phyloP scores from a whole-genome alignment of 345 rosid genomes.

The Aurinia saxatilis region DNA sequence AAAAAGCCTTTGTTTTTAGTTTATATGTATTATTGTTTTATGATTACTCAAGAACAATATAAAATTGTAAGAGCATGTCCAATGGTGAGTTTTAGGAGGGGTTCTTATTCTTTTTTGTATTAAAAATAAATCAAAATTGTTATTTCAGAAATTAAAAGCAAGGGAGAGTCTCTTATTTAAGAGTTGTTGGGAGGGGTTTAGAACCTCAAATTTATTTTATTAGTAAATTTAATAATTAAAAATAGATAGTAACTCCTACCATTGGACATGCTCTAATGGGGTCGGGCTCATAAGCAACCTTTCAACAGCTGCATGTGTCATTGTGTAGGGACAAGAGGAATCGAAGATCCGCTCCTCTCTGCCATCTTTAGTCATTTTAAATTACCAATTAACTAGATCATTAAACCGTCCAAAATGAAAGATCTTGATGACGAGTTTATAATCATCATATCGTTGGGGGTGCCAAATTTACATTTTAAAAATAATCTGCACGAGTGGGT shows the following conservation, averaged over 20 bases:
- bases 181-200: too few relatives aligned
- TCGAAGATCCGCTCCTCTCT: slow-evolving; percentile 18
- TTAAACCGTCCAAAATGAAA: slow-evolving; percentile 6
- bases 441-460: neutral
- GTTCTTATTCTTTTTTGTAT: too few relatives aligned
- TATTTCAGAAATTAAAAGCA: too few relatives aligned
- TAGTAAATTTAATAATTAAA: too few relatives aligned
- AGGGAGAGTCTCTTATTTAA: too few relatives aligned
- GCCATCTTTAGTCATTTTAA: neutral
- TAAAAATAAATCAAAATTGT: too few relatives aligned
- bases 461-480: neutral
- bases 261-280: too few relatives aligned
- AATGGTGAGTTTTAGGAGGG: too few relatives aligned
- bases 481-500: slow-evolving; percentile 10
- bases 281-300: slow-evolving; percentile 13
- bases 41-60: neutral
- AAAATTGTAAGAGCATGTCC: too few relatives aligned
- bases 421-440: slow-evolving; percentile 14
- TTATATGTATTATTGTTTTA: slow-evolving; percentile 3
- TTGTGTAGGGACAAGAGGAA: slow-evolving; percentile 23
- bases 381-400: neutral
- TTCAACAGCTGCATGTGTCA: slow-evolving; percentile 10
- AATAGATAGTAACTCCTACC: too few relatives aligned
- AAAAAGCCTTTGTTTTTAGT: neutral
- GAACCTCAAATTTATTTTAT: too few relatives aligned